Evolutionary conservation across 768 basidiomycete species (phyloP), one percentile per base, ranked within the genome.

Genomic region (Panaeolus cyanescens): DNA sequence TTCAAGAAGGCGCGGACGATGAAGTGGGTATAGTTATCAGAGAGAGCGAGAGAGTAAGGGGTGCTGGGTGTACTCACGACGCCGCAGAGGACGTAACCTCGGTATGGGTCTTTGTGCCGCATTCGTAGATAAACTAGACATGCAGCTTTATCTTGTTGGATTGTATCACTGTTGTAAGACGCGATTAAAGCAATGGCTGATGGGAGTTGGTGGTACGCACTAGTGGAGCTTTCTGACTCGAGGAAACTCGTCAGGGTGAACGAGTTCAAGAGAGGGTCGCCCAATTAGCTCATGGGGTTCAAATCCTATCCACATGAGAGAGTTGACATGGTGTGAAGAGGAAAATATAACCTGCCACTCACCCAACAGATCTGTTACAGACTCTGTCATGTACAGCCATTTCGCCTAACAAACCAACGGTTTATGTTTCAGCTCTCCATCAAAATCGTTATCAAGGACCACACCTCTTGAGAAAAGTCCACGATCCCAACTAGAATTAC

Each of bases 191-290:
- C n/a, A n/a, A 32, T 8, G 45, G 65, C 32, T 55, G 62, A 22
- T 15, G 56, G 19, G 4, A 34, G 55, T 22, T 50, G 30, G 33
- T 19, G 33, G 59, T 63, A 70, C 82, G 39, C 65, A 91, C 90
- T 89, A 89, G 71, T 92, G 92, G 37, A 92, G 76, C 61, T 80
- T 79, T 67, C 83, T 83, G n/a, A 89, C 83, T 33, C 84, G 81
- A 30, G 81, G 71, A 65, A 87, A 87, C 70, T 93, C 91, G 56
- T 93, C 92, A 2, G 91, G 91, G 70, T 93, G 92, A 30, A 91
- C 90, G 62, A 93, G 87, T 58, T 90, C 85, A 42, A 92, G 77
- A 2, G 88, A 90, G 3, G 90, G 83, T 32, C 77, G 80, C 2
- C 89, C 89, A 58, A 90, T 79, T 62, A 92, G 80, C 66, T 93